Conservation (phyloP, 495 filamentous ascomycete genomes). For the Xylaria bambusicola region DNA sequence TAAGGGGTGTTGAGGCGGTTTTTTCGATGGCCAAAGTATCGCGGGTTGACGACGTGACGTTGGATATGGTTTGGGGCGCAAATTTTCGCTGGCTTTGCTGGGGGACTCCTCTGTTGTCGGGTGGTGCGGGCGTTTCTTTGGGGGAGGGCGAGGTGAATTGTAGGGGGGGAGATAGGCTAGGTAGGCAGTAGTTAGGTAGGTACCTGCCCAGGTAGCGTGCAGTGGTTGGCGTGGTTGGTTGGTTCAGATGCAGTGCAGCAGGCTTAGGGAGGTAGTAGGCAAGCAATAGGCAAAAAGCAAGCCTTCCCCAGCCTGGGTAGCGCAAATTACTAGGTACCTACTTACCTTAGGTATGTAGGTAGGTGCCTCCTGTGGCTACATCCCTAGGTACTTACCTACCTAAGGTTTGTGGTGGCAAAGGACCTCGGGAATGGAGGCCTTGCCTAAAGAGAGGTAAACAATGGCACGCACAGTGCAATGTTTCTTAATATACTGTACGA, state of each 20-base stretch:
- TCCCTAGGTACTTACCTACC: too few species aligned
- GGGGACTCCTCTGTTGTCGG: constrained; percentile 17
- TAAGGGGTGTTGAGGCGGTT: constrained; percentile 48
- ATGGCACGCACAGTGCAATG: too few species aligned
- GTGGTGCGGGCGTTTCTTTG: constrained; percentile 1
- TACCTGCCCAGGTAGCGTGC: too few species aligned
- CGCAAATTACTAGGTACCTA: too few species aligned
- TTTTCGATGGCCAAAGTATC: constrained; percentile 61
- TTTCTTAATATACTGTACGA: too few species aligned
- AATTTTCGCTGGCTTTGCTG: constrained; percentile 41
- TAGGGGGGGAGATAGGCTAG: not conserved
- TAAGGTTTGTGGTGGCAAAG: too few species aligned
- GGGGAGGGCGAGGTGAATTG: not conserved
- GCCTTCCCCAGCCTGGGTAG: not conserved
- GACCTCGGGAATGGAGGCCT: too few species aligned
- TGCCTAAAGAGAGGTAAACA: too few species aligned
- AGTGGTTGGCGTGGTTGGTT: not conserved
- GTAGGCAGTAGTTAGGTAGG: constrained; percentile 8
- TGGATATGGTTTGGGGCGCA: constrained; percentile 53
- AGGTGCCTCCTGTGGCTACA: too few species aligned
- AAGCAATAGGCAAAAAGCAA: not conserved
- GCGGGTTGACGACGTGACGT: constrained; percentile 67
- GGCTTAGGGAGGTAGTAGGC: not conserved
- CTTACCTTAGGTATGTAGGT: too few species aligned
- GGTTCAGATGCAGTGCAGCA: not conserved